A percentile compares a stretch with the other conserved stretches of the same genome.
phyloP scores from a whole-genome alignment of 225 moss, liverwort and hornwort genomes.

The Takakia lepidozioides region DNA sequence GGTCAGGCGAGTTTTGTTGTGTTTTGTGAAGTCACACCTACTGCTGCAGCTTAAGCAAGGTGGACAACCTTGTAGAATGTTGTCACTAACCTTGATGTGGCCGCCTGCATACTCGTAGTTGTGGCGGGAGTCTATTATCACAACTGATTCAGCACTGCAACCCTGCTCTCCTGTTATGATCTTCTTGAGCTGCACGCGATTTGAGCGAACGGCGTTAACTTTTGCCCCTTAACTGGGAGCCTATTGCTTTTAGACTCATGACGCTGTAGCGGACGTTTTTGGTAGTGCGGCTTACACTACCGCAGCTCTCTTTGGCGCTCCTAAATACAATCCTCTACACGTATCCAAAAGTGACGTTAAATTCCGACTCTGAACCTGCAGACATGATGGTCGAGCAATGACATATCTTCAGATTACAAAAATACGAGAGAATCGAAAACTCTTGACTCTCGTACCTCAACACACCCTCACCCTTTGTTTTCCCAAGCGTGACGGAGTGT shows the following conservation, averaged over 20 bases:
- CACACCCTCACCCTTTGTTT: too few relatives aligned
- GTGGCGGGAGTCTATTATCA: conserved; percentile 45
- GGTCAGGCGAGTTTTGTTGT: too few relatives aligned
- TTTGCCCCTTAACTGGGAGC: neutral
- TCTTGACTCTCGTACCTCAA: too few relatives aligned
- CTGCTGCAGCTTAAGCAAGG: too few relatives aligned
- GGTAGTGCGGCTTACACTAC: too few relatives aligned
- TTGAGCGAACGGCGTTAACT: neutral
- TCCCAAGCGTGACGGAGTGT: neutral
- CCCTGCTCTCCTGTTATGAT: conserved; percentile 27
- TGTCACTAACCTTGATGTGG: conserved; percentile 45
- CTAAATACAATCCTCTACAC: too few relatives aligned
- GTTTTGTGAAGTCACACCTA: too few relatives aligned
- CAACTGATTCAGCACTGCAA: conserved; percentile 12
- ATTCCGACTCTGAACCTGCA: neutral
- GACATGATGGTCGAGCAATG: neutral
- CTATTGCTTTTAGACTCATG: neutral
- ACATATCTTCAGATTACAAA: neutral
- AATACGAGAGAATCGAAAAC: too few relatives aligned
- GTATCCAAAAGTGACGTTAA: too few relatives aligned
- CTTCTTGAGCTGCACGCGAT: conserved; percentile 24
- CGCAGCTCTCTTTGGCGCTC: too few relatives aligned
- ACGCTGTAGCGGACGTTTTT: neutral
- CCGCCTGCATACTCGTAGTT: conserved; percentile 39
- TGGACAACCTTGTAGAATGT: neutral